phyloP scores from a whole-genome alignment of 2,329 filamentous ascomycete genomes.

The Hypoxylon sp. region DNA sequence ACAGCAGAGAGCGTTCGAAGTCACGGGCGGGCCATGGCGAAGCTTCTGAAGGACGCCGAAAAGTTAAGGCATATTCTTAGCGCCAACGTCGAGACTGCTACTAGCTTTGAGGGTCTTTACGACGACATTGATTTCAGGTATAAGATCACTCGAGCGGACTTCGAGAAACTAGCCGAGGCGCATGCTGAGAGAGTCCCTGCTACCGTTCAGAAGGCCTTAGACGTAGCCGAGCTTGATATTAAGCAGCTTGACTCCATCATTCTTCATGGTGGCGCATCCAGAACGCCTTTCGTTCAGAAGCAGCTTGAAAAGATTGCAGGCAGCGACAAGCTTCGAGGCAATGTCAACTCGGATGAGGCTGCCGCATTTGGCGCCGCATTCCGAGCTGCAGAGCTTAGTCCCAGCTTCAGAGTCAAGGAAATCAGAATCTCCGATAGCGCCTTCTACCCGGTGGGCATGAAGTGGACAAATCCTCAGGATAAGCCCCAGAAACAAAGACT shows the following conservation, averaged over 20 bases:
- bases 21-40: slow-evolving; percentile 88
- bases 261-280: slow-evolving; percentile 89
- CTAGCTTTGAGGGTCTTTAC: slow-evolving; percentile 89
- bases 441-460: slow-evolving; percentile 80
- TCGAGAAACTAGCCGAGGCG: slow-evolving; percentile 81
- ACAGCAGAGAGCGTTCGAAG: slow-evolving; percentile 74
- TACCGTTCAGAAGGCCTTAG: slow-evolving; percentile 81
- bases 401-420: slow-evolving; percentile 97
- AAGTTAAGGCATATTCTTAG: slow-evolving; percentile 89
- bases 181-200: slow-evolving; percentile 77
- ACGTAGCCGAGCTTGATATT: slow-evolving; percentile 78
- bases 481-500: slow-evolving; percentile 85
- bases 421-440: slow-evolving; percentile 86
- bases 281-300: slow-evolving; percentile 95
- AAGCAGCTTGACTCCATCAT: slow-evolving; percentile 89
- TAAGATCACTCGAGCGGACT: slow-evolving; percentile 83
- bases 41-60: slow-evolving; percentile 94
- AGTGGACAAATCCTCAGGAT: slow-evolving; percentile 77
- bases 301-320: slow-evolving; percentile 83
- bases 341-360: slow-evolving; percentile 97
- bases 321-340: slow-evolving; percentile 85
- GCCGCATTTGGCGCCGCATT: slow-evolving; percentile 97
- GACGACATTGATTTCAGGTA: slow-evolving; percentile 95
- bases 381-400: slow-evolving; percentile 91
- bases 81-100: slow-evolving; percentile 86